Percentiles rank a stretch among this genome's conserved stretches.
phyloP scores from a whole-genome alignment of 345 rosid genomes.

The Laguncularia racemosa region DNA sequence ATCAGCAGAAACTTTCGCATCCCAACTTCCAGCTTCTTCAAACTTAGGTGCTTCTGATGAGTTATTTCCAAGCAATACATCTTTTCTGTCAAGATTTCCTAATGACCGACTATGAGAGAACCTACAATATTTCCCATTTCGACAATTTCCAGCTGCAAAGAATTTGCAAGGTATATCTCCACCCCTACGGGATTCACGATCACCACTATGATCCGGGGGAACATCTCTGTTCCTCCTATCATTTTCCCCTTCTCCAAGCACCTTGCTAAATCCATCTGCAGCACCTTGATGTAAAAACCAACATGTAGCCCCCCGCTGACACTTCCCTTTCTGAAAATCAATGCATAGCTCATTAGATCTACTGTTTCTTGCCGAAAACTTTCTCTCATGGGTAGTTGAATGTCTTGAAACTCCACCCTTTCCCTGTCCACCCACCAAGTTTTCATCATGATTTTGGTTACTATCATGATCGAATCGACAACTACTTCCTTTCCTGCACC shows the following conservation, averaged over 20 bases:
- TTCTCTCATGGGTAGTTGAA: constrained; percentile 33
- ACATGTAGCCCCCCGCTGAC: constrained; percentile 34
- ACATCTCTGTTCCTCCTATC: constrained; percentile 35
- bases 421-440: constrained; percentile 42
- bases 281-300: constrained; percentile 27
- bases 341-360: constrained; percentile 24
- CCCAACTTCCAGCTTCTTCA: constrained; percentile 23
- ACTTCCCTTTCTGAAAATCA: constrained; percentile 35
- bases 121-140: constrained; percentile 72
- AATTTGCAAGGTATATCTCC: constrained; percentile 61
- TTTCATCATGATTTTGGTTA: constrained; percentile 33
- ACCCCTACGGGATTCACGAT: constrained; percentile 37
- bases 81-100: constrained; percentile 50
- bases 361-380: constrained; percentile 23
- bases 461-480: constrained; percentile 51
- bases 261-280: constrained; percentile 21
- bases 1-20: constrained; percentile 12
- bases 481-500: constrained; percentile 65
- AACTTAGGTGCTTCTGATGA: constrained; percentile 32
- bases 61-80: constrained; percentile 23
- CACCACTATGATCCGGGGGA: constrained; percentile 32
- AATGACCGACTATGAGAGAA: constrained; percentile 53
- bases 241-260: constrained; percentile 31
- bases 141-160: constrained; percentile 79
- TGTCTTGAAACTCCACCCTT: constrained; percentile 40